Conservation (phyloP, 1,284 basidiomycete species). For the Moesziomyces globuligerus region DNA sequence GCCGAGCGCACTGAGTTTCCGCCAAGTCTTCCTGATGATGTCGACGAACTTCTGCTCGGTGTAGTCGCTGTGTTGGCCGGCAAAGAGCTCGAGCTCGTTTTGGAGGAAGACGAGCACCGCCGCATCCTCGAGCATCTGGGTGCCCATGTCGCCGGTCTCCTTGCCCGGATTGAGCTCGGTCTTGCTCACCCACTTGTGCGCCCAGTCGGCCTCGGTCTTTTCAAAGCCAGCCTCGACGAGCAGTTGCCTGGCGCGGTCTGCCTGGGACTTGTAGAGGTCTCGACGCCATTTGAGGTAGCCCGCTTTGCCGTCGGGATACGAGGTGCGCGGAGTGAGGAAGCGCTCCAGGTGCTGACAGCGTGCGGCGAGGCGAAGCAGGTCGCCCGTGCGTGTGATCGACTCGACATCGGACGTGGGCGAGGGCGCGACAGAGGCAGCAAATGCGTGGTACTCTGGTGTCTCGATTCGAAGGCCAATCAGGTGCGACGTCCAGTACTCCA, state of each 20-base stretch:
- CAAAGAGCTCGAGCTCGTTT: slow-evolving; percentile 57
- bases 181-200: slow-evolving; percentile 61
- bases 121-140: slow-evolving; percentile 62
- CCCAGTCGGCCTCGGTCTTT: slow-evolving; percentile 40
- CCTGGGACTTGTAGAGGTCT: slow-evolving; percentile 59
- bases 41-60: slow-evolving; percentile 59
- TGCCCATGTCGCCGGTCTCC: slow-evolving; percentile 46
- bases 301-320: slow-evolving; percentile 63
- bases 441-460: slow-evolving; percentile 29
- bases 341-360: slow-evolving; percentile 65
- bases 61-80: slow-evolving; percentile 51
- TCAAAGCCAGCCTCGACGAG: slow-evolving; percentile 47
- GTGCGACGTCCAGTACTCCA: slow-evolving; percentile 47
- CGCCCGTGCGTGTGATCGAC: slow-evolving; percentile 15
- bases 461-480: slow-evolving; percentile 26
- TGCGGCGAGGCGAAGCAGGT: slow-evolving; percentile 58
- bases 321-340: slow-evolving; percentile 54
- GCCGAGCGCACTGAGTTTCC: slow-evolving; percentile 55
- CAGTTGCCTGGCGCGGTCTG: slow-evolving; percentile 49
- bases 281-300: slow-evolving; percentile 64
- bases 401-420: slow-evolving; percentile 26
- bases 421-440: slow-evolving; percentile 19
- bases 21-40: slow-evolving; percentile 64
- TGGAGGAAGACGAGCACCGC: slow-evolving; percentile 64
- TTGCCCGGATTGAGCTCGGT: slow-evolving; percentile 57